A percentile compares a stretch with the other conserved stretches of the same genome.
Evolutionary conservation across 2,329 filamentous ascomycete species (phyloP).

Genomic region (Ascochyta fabae): DNA sequence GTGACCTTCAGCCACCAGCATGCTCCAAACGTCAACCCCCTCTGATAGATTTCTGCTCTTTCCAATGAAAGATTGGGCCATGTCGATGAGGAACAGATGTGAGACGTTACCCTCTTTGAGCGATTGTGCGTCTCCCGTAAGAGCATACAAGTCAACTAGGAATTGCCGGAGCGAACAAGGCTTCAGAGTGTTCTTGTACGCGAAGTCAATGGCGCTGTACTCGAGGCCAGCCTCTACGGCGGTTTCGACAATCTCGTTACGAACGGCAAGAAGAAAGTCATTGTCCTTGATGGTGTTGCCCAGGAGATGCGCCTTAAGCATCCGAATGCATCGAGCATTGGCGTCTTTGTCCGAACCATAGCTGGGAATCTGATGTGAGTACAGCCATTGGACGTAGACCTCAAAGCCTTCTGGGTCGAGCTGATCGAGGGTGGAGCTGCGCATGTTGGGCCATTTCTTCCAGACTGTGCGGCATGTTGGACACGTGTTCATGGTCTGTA

Average conservation of each 20-base stretch:
- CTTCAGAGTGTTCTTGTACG: not conserved
- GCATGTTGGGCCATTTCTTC: not conserved
- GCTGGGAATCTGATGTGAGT: not conserved
- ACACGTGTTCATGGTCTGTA: not conserved
- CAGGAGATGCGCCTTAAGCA: slow-evolving; percentile 6
- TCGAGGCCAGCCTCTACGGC: not conserved
- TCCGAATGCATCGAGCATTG: not conserved
- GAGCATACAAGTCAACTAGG: slow-evolving; percentile 1
- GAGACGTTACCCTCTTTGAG: not conserved
- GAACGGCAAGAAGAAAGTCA: not conserved
- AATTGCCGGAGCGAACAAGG: slow-evolving; percentile 1
- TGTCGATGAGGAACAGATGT: slow-evolving; percentile 3
- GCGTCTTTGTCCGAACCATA: not conserved
- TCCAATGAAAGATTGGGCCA: not conserved
- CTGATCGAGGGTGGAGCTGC: not conserved
- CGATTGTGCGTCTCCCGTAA: not conserved
- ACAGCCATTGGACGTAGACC: slow-evolving; percentile 8
- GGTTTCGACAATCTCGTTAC: not conserved
- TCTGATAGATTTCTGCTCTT: slow-evolving; percentile 1
- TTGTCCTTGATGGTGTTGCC: not conserved
- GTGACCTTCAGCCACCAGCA: slow-evolving; percentile 1
- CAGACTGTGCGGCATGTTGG: slow-evolving; percentile 1
- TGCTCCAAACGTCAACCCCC: not conserved
- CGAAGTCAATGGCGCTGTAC: not conserved
- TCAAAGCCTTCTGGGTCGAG: slow-evolving; percentile 6